These are phyloP conservation scores for Dendrothele bispora DNA, from an alignment of 768 basidiomycete species.

Conservation along the genomic window DNA sequence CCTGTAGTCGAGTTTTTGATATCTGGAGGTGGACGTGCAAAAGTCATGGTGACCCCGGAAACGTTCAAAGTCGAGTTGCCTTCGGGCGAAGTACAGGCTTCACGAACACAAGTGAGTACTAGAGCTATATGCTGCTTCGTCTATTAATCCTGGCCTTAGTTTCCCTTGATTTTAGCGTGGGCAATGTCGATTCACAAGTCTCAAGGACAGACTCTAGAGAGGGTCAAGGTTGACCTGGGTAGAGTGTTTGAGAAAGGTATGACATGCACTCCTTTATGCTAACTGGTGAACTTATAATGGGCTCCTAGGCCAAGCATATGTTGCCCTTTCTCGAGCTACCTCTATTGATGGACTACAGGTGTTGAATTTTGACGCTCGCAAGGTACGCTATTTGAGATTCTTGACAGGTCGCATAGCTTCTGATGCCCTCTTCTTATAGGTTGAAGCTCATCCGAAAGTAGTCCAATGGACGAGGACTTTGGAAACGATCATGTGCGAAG, in stretches of 20 bases:
- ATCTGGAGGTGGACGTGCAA: slow-evolving; percentile 48
- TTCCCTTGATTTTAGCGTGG: slow-evolving; percentile 91
- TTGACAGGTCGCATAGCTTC: neutral
- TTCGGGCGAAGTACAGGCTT: slow-evolving; percentile 81
- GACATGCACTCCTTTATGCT: slow-evolving; percentile 7
- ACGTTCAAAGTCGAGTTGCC: slow-evolving; percentile 86
- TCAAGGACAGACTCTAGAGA: slow-evolving; percentile 94
- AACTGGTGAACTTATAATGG: neutral
- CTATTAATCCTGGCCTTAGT: slow-evolving; percentile 34
- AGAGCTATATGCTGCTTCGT: neutral
- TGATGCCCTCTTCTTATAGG: neutral
- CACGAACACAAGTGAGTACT: slow-evolving; percentile 71
- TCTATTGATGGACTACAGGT: slow-evolving; percentile 84
- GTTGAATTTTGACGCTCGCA: slow-evolving; percentile 70
- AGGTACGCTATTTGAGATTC: slow-evolving; percentile 43
- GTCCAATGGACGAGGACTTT: slow-evolving; percentile 9
- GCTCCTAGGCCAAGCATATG: slow-evolving; percentile 80
- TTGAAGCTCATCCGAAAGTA: slow-evolving; percentile 12
- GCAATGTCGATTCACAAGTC: slow-evolving; percentile 99
- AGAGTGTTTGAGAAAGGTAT: slow-evolving; percentile 91
- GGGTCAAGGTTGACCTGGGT: slow-evolving; percentile 91
- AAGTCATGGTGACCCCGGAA: slow-evolving; percentile 65
- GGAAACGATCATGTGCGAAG: slow-evolving; percentile 5
- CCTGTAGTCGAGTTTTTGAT: slow-evolving; percentile 82
- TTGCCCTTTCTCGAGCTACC: slow-evolving; percentile 88